Evolutionary conservation across 306 rosid genomes (phyloP).

Genomic region (Inga leiocalycina): DNA sequence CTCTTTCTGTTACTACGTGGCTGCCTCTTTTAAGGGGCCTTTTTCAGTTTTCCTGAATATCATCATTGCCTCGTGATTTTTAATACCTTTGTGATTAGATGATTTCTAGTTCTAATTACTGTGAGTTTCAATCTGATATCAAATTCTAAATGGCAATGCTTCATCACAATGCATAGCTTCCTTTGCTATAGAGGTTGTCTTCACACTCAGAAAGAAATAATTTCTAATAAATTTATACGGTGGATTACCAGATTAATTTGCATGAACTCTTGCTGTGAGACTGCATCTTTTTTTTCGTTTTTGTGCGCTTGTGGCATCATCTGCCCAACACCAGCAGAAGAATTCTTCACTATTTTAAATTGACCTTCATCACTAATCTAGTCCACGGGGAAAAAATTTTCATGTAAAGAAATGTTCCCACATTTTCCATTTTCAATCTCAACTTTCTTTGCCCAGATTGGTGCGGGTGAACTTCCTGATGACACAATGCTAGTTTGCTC

Average conservation of each 20-base stretch:
- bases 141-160: slow-evolving; percentile 13
- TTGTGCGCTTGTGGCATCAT: neutral
- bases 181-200: neutral
- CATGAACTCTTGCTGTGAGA: neutral
- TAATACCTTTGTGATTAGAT: neutral
- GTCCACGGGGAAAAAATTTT: slow-evolving; percentile 12
- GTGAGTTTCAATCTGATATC: slow-evolving; percentile 11
- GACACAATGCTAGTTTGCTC: slow-evolving; percentile 81
- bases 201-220: neutral
- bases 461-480: slow-evolving; percentile 95
- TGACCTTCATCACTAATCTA: neutral
- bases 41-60: neutral
- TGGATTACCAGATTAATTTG: neutral
- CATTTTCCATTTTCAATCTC: slow-evolving; percentile 34
- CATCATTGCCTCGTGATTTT: neutral
- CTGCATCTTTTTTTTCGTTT: neutral
- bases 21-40: neutral
- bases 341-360: neutral
- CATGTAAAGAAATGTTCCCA: slow-evolving; percentile 1
- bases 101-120: neutral
- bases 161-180: neutral
- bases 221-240: neutral
- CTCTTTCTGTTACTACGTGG: neutral
- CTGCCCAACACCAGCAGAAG: neutral
- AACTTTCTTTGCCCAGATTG: slow-evolving; percentile 68